These are phyloP conservation scores for Sporopachydermia cereana DNA, from an alignment of 1,139 yeast species.

Conservation along the genomic window DNA sequence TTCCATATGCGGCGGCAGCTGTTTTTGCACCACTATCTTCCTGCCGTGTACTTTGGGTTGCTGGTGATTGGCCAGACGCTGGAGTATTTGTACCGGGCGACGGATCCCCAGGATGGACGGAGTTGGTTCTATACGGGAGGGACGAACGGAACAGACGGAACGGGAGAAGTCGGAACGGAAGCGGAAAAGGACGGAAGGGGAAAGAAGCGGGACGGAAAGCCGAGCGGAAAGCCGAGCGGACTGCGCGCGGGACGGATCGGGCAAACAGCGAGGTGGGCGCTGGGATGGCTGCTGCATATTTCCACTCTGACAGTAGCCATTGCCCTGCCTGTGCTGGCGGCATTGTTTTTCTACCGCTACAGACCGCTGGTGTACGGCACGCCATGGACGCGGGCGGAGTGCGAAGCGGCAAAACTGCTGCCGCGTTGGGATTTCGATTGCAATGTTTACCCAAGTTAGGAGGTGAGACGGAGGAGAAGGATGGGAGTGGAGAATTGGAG, in stretches of 20 bases:
- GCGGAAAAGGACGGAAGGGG: not conserved
- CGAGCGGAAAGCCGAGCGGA: no score
- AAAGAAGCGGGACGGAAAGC: no score
- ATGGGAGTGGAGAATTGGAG: not conserved
- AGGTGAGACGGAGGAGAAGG: not conserved
- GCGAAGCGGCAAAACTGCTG: constrained; percentile 16
- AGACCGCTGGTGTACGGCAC: constrained; percentile 17
- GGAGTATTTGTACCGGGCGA: constrained; percentile 3
- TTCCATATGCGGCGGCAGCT: constrained; percentile 6
- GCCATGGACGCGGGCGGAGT: constrained; percentile 13
- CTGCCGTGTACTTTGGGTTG: constrained; percentile 18
- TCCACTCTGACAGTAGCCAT: constrained; percentile 1
- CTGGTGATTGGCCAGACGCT: constrained; percentile 11
- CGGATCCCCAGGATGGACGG: not conserved
- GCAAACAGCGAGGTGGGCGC: not conserved
- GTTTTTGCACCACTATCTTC: constrained; percentile 16
- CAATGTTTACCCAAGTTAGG: constrained; percentile 5
- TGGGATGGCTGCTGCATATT: not conserved
- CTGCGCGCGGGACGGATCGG: not conserved
- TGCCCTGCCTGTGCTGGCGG: constrained; percentile 7
- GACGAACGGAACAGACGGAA: no score
- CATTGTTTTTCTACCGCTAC: constrained; percentile 10
- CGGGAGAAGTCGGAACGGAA: not conserved
- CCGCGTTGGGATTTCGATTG: constrained; percentile 20
- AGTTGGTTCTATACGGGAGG: not conserved